Evolutionary conservation across 208 protist genomes (phyloP).

Genomic region (Balamuthia mandrillaris): DNA sequence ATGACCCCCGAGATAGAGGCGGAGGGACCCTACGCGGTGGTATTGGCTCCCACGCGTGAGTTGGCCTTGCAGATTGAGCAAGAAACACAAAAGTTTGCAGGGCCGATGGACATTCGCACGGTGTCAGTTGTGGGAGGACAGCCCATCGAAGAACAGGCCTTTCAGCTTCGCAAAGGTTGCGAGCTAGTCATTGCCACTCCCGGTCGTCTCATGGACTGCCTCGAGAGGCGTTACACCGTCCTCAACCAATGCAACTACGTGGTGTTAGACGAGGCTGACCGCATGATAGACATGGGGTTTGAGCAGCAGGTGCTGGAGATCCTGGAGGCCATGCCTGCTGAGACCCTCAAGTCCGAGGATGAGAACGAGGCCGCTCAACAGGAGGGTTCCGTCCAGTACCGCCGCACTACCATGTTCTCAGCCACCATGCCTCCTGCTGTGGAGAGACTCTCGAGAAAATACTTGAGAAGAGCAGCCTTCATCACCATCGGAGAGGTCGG

Average conservation of each 20-base stretch:
- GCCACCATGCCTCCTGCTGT: constrained; percentile 83
- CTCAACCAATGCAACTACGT: constrained; percentile 94
- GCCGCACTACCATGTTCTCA: constrained; percentile 81
- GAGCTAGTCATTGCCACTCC: constrained; percentile 91
- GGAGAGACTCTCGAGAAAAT: constrained; percentile 73
- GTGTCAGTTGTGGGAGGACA: constrained; percentile 77
- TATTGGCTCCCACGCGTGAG: constrained; percentile 96
- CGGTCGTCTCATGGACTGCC: constrained; percentile 91
- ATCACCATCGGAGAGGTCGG: constrained; percentile 37
- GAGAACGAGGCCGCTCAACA: constrained; percentile 34
- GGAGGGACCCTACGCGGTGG: constrained; percentile 92
- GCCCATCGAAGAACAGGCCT: constrained; percentile 22
- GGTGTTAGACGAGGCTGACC: constrained; percentile 96
- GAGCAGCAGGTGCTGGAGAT: constrained; percentile 68
- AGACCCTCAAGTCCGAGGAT: constrained; percentile 69
- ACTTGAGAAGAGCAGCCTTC: constrained; percentile 33
- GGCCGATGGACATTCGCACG: constrained; percentile 77
- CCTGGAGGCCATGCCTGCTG: constrained; percentile 73
- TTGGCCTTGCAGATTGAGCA: constrained; percentile 95
- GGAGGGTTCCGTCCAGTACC: constrained; percentile 46
- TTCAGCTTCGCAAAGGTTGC: constrained; percentile 60
- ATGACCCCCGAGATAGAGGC: constrained; percentile 59
- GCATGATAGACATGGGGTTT: constrained; percentile 84
- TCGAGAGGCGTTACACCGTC: constrained; percentile 88
- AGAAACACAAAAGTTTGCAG: constrained; percentile 88